These are phyloP conservation scores for Trichosporon coremiiforme DNA, from an alignment of 1,284 basidiomycete genomes.

Conservation along the genomic window DNA sequence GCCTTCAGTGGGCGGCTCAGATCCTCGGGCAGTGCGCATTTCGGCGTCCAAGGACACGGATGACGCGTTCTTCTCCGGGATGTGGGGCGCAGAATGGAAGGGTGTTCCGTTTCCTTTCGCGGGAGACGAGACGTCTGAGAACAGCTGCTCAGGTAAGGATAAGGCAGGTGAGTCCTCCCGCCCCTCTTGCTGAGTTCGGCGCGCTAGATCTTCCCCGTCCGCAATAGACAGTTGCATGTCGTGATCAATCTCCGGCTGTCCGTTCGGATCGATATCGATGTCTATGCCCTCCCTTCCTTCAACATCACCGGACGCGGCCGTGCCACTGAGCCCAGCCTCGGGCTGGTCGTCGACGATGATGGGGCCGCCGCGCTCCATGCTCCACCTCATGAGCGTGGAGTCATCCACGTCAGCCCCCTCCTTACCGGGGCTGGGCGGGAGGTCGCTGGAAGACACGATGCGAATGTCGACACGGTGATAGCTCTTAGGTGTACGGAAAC, in stretches of 20 bases:
- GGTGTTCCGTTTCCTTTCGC: not conserved
- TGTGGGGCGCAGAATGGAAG: not conserved
- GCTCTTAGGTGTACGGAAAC: slow-evolving; percentile 43
- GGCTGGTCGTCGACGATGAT: slow-evolving; percentile 24
- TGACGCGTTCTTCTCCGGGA: not conserved
- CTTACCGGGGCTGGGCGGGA: slow-evolving; percentile 31
- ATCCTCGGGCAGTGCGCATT: not conserved
- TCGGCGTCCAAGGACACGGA: no score
- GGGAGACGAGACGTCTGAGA: slow-evolving; percentile 7
- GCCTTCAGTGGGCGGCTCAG: not conserved
- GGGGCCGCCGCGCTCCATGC: slow-evolving; percentile 21
- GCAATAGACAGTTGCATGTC: not conserved
- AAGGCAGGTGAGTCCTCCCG: not conserved
- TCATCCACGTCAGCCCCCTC: slow-evolving; percentile 1
- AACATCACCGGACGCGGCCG: not conserved
- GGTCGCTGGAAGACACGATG: slow-evolving; percentile 39
- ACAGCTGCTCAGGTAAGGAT: not conserved
- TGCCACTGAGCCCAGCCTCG: not conserved
- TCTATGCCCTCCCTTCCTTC: not conserved
- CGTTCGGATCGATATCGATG: not conserved
- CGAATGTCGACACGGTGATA: slow-evolving; percentile 47
- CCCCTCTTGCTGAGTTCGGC: not conserved
- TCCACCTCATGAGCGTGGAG: slow-evolving; percentile 18
- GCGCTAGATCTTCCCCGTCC: not conserved
- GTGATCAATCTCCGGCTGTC: not conserved